Evolutionary conservation across 148 eudicot genomes (phyloP), one percentile per base, ranked within the genome.

Genomic region (Arbutus unedo): DNA sequence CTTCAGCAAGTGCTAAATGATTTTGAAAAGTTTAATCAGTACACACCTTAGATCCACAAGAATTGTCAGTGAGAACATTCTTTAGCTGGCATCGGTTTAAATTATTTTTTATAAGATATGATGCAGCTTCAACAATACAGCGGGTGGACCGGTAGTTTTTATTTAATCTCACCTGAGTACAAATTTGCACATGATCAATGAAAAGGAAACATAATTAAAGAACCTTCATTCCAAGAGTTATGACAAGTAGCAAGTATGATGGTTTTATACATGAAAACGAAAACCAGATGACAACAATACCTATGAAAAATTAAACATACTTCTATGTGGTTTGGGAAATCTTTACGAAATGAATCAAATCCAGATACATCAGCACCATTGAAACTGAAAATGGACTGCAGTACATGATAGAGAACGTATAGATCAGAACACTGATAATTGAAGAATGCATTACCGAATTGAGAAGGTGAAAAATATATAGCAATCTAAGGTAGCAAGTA

Each of bases 371-470:
- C 92, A 54, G 98, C 98, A 51, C 98, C 98, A 84, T 94, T 96
- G 81, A 96, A 96, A 88, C 98, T 90, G 83, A 96, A 96, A 84
- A 96, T 96, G 14, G 98, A 91, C 98, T 96, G 91, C 90, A 88
- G 53, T 25, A 85, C 81, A 25, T 66, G 19, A 76, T 38, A 73
- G 15, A 44, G 44, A 47, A 80, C 14, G 56, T 70, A 77, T 74
- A 4, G 66, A 84, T 75, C 71, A 75, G 82, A 44, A 78, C 53
- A 45, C 18, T 14, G 68, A 75, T 18, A 31, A 43, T 23, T 55
- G 51, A 77, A 74, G 78, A 79, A 78, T 19, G 18, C 64, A 66
- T 21, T 43, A 44, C 14, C 62, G 38, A 56, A 82, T 7, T 41
- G 19, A 79, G 56, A 55, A 53, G 77, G 44, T 45, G 13, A 75